A percentile compares a stretch with the other conserved stretches of the same genome.
Evolutionary conservation across 305 asterid species (phyloP).

Genomic region (Ruellia speciosa): DNA sequence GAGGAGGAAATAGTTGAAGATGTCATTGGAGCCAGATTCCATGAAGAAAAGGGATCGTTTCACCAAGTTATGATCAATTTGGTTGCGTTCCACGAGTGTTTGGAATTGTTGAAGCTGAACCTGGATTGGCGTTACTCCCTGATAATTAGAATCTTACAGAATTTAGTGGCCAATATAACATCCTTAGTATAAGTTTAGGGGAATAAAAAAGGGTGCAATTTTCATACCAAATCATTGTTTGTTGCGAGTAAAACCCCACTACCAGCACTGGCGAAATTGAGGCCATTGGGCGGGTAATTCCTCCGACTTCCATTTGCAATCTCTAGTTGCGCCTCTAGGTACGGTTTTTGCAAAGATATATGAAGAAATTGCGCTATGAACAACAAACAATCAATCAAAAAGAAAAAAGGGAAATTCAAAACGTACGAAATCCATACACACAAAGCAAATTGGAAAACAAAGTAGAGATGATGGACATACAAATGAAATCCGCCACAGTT

Average conservation of each 20-base stretch:
- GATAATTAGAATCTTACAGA: too few species aligned
- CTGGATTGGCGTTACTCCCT: constrained; percentile 63
- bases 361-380: constrained; percentile 50
- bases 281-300: constrained; percentile 51
- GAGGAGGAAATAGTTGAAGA: constrained; percentile 41
- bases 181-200: too few species aligned
- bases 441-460: too few species aligned
- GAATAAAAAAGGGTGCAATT: too few species aligned
- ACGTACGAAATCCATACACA: too few species aligned
- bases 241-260: constrained; percentile 63
- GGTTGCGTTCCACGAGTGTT: constrained; percentile 33
- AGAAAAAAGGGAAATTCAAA: neutral
- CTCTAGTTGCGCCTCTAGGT: constrained; percentile 36
- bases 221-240: constrained; percentile 46
- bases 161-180: too few species aligned
- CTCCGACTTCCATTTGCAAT: constrained; percentile 30
- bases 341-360: constrained; percentile 62
- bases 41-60: constrained; percentile 43
- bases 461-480: constrained; percentile 27
- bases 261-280: constrained; percentile 86
- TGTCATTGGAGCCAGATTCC: constrained; percentile 73
- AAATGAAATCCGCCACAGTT: constrained; percentile 62
- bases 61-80: constrained; percentile 27
- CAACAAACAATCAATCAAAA: neutral
- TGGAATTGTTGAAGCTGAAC: constrained; percentile 55